Conservation (phyloP, 2,329 filamentous ascomycete species). For the Neopestalotiopsis clavispora region DNA sequence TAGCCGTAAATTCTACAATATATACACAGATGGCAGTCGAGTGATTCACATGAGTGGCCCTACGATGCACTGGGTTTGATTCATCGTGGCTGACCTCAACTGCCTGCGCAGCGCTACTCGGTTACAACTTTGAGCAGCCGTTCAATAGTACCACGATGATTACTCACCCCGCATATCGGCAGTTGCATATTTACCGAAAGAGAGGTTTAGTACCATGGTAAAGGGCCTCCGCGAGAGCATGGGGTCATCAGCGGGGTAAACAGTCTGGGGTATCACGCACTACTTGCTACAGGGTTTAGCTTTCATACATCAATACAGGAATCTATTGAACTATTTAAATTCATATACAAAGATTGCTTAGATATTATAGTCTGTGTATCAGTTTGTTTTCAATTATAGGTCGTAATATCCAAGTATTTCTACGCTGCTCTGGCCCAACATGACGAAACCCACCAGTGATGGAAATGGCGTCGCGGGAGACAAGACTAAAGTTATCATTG, state of each 20-base stretch:
- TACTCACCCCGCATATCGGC: slow-evolving; percentile 3
- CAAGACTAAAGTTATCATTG: slow-evolving; percentile 6
- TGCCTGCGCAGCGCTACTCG: too few relatives aligned
- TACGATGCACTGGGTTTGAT: too few relatives aligned
- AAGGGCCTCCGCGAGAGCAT: neutral
- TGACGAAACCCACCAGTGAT: neutral
- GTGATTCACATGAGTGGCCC: too few relatives aligned
- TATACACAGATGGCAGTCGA: too few relatives aligned
- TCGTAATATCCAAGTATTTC: neutral
- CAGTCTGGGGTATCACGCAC: slow-evolving; percentile 6
- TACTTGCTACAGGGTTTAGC: neutral
- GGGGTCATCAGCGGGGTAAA: too few relatives aligned
- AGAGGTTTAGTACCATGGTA: neutral
- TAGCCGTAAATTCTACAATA: too few relatives aligned
- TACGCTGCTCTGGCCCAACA: neutral
- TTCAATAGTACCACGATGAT: neutral
- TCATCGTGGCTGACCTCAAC: too few relatives aligned
- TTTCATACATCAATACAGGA: too few relatives aligned
- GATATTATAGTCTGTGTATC: too few relatives aligned
- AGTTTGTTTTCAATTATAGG: too few relatives aligned
- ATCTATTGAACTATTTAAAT: neutral
- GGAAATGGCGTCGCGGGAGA: neutral
- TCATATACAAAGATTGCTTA: neutral
- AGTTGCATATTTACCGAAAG: slow-evolving; percentile 7
- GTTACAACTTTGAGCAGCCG: neutral